These are phyloP conservation scores for Monosporascus sp. DNA, from an alignment of 2,329 filamentous ascomycete genomes.

Conservation along the genomic window DNA sequence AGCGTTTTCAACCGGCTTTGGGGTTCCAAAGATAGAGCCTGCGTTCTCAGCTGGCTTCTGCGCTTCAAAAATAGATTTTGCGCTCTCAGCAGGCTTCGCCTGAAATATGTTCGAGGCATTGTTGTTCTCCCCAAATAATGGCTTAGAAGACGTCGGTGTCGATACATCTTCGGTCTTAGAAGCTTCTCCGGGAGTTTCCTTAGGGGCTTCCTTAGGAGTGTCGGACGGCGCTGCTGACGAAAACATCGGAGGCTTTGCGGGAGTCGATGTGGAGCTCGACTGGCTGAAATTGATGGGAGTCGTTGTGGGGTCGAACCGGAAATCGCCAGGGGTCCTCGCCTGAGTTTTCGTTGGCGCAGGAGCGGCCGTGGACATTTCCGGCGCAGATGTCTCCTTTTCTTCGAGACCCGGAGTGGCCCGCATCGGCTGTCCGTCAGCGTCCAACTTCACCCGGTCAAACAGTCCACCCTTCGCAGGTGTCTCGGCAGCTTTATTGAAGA, in stretches of 20 bases:
- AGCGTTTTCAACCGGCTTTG: conserved; percentile 11
- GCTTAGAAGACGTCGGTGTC: conserved; percentile 15
- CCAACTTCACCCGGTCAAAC: conserved; percentile 26
- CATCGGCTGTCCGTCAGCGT: conserved; percentile 25
- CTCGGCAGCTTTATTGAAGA: conserved; percentile 11
- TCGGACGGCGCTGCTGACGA: conserved; percentile 5
- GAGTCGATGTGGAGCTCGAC: conserved; percentile 1
- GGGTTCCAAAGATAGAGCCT: too few relatives aligned
- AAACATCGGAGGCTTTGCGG: conserved; percentile 4
- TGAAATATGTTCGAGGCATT: conserved; percentile 13
- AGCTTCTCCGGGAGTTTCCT: conserved; percentile 20
- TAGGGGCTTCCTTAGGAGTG: conserved; percentile 6
- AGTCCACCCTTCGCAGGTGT: conserved; percentile 23
- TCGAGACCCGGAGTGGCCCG: conserved; percentile 17
- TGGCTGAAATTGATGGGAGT: conserved; percentile 24
- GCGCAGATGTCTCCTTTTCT: conserved; percentile 7
- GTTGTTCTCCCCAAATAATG: conserved; percentile 15
- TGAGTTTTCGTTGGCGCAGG: conserved; percentile 16
- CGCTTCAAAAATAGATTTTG: conserved; percentile 17
- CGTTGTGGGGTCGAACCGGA: conserved; percentile 25
- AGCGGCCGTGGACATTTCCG: conserved; percentile 9
- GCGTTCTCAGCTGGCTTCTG: background rate
- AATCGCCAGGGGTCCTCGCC: conserved; percentile 25
- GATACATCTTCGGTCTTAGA: conserved; percentile 23
- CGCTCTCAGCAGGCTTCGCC: conserved; percentile 9